Conservation (phyloP, 148 eudicot genomes). For the Rhododendron ferrugineum region DNA sequence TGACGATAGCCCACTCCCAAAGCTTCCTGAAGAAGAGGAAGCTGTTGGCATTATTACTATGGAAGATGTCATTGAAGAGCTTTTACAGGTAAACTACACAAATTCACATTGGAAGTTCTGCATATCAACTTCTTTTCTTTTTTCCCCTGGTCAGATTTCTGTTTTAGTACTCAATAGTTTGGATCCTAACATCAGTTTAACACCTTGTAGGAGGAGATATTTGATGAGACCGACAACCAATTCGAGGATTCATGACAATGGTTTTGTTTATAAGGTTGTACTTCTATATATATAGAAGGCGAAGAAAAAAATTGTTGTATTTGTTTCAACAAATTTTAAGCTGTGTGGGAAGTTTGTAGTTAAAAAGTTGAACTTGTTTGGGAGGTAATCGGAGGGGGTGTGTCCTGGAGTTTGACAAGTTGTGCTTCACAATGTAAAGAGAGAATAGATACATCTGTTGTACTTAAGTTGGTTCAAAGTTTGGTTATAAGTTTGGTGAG, state of each 20-base stretch:
- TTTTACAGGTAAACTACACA: slow-evolving; percentile 55
- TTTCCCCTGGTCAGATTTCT: neutral
- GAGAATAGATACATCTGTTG: neutral
- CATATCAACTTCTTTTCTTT: neutral
- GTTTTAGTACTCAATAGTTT: neutral
- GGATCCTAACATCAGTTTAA: neutral
- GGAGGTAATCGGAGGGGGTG: neutral
- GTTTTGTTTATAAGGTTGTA: neutral
- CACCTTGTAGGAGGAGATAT: slow-evolving; percentile 84
- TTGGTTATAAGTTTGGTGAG: neutral
- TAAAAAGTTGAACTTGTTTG: neutral
- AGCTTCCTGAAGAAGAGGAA: slow-evolving; percentile 73
- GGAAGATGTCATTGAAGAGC: slow-evolving; percentile 97
- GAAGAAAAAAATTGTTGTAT: slow-evolving; percentile 7
- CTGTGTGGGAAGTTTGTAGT: neutral
- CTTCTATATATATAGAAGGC: neutral
- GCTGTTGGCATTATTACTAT: slow-evolving; percentile 83
- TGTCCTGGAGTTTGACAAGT: neutral
- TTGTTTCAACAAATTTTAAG: neutral
- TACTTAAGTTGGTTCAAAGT: neutral
- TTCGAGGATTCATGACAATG: slow-evolving; percentile 52
- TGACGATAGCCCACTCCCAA: slow-evolving; percentile 64
- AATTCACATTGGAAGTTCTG: neutral
- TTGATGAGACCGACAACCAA: slow-evolving; percentile 90
- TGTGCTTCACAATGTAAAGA: neutral